Conservation (phyloP, 371 early-diverging fungal genomes). For the Conidiobolus coronatus region DNA sequence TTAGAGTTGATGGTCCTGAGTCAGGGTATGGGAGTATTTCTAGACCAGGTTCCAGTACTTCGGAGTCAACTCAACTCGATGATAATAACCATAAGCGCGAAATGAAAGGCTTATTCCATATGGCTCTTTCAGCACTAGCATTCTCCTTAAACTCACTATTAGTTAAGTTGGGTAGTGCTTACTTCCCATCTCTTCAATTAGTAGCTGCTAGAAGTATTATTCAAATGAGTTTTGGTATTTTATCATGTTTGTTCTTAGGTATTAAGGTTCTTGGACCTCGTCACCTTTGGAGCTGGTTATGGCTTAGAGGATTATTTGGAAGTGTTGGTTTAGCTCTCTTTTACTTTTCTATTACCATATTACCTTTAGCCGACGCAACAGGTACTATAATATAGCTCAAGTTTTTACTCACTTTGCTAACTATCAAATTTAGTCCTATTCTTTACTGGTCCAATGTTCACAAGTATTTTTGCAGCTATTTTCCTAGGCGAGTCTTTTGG, state of each 20-base stretch:
- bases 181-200: slow-evolving; percentile 34
- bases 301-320: slow-evolving; percentile 37
- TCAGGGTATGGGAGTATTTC: too few relatives aligned
- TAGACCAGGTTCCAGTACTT: too few relatives aligned
- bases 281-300: slow-evolving; percentile 20
- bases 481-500: slow-evolving; percentile 42
- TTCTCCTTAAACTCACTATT: slow-evolving; percentile 44
- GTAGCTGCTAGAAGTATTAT: slow-evolving; percentile 42
- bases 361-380: slow-evolving; percentile 51
- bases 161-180: slow-evolving; percentile 30
- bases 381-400: too few relatives aligned
- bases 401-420: too few relatives aligned
- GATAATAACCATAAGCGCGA: slow-evolving; percentile 7
- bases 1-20: too few relatives aligned
- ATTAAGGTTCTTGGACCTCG: slow-evolving; percentile 29
- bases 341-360: slow-evolving; percentile 36
- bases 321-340: slow-evolving; percentile 41
- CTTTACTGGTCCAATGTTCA: slow-evolving; percentile 54
- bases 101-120: slow-evolving; percentile 16
- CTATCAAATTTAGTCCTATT: slow-evolving; percentile 21
- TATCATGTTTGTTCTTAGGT: slow-evolving; percentile 19
- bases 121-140: slow-evolving; percentile 42
- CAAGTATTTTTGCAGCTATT: slow-evolving; percentile 34
- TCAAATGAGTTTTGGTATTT: slow-evolving; percentile 26
- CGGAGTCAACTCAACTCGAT: too few relatives aligned